Percentiles rank a stretch among this genome's conserved stretches.
phyloP scores from a whole-genome alignment of 768 basidiomycete genomes.

The Heimioporus sp. region DNA sequence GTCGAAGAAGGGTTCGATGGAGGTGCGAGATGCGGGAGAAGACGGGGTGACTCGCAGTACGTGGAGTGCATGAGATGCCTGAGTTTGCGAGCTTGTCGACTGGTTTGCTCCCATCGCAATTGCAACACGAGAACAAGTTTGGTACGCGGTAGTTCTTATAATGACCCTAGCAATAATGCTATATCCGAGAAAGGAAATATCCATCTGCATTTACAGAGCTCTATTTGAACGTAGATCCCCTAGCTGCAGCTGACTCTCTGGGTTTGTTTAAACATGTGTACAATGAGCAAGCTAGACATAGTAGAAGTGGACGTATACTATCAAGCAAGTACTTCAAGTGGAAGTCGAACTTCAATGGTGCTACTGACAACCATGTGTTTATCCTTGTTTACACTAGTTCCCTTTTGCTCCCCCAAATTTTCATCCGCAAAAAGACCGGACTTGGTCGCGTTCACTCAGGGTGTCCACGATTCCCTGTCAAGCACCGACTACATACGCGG shows the following conservation, averaged over 20 bases:
- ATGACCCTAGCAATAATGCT: not conserved
- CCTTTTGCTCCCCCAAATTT: conserved; percentile 23
- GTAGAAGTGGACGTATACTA: too few species aligned
- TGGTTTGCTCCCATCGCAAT: conserved; percentile 69
- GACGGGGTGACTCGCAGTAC: conserved; percentile 86
- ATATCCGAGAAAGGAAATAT: conserved; percentile 11
- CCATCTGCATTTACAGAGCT: too few species aligned
- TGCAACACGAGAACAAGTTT: too few species aligned
- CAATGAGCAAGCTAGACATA: too few species aligned
- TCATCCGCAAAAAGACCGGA: conserved; percentile 11
- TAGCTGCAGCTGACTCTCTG: too few species aligned
- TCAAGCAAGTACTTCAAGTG: too few species aligned
- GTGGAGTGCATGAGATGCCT: conserved; percentile 62
- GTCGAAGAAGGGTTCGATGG: conserved; percentile 91
- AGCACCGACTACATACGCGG: conserved; percentile 38
- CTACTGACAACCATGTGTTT: conserved; percentile 13
- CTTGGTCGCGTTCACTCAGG: conserved; percentile 26
- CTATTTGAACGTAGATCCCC: too few species aligned
- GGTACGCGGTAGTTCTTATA: too few species aligned
- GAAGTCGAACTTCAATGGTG: too few species aligned
- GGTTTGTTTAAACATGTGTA: too few species aligned
- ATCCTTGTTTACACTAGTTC: conserved; percentile 19
- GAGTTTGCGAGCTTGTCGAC: conserved; percentile 47
- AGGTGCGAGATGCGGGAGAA: conserved; percentile 86
- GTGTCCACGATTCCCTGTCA: conserved; percentile 29